These are phyloP conservation scores for Zoysia japonica DNA, from an alignment of 176 grass and related monocot species.

Conservation along the genomic window DNA sequence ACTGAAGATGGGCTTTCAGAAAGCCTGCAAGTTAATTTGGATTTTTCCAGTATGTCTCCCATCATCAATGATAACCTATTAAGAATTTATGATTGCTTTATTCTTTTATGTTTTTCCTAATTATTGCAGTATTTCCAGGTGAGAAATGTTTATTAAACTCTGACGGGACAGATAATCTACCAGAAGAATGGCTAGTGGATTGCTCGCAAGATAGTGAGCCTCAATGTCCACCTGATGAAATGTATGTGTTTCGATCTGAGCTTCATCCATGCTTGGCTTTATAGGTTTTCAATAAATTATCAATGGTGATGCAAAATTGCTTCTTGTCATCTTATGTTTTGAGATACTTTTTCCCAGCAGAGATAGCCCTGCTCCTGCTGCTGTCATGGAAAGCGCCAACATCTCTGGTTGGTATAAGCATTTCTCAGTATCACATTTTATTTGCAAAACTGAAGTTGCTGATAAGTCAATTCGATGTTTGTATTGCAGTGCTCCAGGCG, in stretches of 20 bases:
- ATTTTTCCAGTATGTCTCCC: conserved; percentile 57
- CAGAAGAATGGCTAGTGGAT: conserved; percentile 78
- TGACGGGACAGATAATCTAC: conserved; percentile 62
- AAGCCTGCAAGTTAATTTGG: conserved; percentile 62
- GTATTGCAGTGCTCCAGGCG: conserved; percentile 37
- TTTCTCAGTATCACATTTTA: not conserved
- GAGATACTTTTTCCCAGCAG: conserved; percentile 27
- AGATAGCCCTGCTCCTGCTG: conserved; percentile 43
- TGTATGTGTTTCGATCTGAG: conserved; percentile 42
- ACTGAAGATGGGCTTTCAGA: conserved; percentile 66
- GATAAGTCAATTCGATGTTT: conserved; percentile 24
- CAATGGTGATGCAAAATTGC: not conserved
- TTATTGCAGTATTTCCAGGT: conserved; percentile 50
- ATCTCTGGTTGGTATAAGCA: conserved; percentile 51
- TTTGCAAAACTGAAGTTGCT: not conserved
- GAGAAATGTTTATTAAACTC: conserved; percentile 55
- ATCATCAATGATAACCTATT: conserved; percentile 16
- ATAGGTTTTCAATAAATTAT: not conserved
- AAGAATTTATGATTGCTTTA: not conserved
- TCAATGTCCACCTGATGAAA: conserved; percentile 51
- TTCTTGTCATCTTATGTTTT: conserved; percentile 37
- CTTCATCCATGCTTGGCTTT: not conserved
- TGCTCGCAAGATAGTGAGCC: conserved; percentile 63
- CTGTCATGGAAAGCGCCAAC: conserved; percentile 42
- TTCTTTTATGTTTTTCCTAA: conserved; percentile 33